Base-by-base conservation (phyloP, 345 rosid genomes). In the Eucalyptus cloeziana region DNA sequence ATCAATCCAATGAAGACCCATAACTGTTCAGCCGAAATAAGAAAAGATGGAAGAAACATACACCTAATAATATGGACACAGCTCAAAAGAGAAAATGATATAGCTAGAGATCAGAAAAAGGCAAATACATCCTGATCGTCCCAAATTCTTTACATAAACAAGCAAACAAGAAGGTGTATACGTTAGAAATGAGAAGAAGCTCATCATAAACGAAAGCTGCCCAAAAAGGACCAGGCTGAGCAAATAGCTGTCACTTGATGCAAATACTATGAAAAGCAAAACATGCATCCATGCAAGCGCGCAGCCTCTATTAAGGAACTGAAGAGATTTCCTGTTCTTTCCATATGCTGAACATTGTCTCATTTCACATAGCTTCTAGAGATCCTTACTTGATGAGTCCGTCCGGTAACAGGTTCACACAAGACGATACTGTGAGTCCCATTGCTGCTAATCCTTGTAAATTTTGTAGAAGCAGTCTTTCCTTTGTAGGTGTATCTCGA, bases 371-470 rank as follows among this genome's bases (percentile, higher is more conserved):
- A 71, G 83, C 45, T 71, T 71, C 83, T 71, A 71, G 45, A 22
- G 45, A 71, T 71, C 90, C 95, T 92, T 94, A 96, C 99, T 94
- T 98, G 99, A 96, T 97, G 99, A 54, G 99, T 98, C 91, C 97
- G 93, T 87, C 99, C 98, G 49, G 99, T 96, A 89, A 97, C 89
- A 69, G 99, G 99, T 92, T 94, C 94, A 86, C 99, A 98, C 91
- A 93, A 94, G 89, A 96, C 98, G 85, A 95, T 94, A 93, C 99
- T 98, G 88, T 96, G 95, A 89, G 93, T 92, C 89, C 99, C 96
- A 88, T 98, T 90, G 54, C 99, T 95, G 83, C 93, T 91, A 81
- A 96, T 95, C 91, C 99, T 94, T 60, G 96, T 94, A 92, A 97
- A 96, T 93, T 96, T 96, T 50, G 99, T 95, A 92, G 95, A 94